Conservation (phyloP, 331 rosid species). For the Arachis monticola region DNA sequence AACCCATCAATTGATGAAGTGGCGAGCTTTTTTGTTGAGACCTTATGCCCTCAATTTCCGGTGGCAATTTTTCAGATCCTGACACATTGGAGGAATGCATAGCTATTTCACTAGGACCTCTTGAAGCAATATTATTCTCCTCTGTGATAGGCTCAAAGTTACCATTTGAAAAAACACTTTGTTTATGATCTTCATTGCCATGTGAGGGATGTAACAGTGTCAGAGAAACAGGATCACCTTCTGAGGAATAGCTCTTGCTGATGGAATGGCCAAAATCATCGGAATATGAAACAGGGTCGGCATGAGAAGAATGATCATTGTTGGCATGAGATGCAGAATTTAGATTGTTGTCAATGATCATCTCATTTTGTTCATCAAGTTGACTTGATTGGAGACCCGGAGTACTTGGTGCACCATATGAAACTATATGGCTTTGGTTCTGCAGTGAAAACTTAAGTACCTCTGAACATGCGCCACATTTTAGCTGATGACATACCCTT, state of each 20-base stretch:
- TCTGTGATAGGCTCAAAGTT: constrained; percentile 38
- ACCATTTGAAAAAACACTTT: constrained; percentile 29
- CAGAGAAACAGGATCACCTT: constrained; percentile 47
- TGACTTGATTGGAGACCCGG: constrained; percentile 52
- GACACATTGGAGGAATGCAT: constrained; percentile 39
- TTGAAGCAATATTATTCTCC: constrained; percentile 41
- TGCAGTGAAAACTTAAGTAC: constrained; percentile 74
- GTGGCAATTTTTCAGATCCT: constrained; percentile 38
- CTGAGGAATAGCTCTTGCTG: constrained; percentile 64
- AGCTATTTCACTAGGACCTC: constrained; percentile 43
- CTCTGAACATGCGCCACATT: constrained; percentile 84
- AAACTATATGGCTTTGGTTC: constrained; percentile 61
- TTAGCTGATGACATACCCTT: constrained; percentile 64
- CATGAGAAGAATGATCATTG: not conserved
- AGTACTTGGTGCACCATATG: constrained; percentile 49
- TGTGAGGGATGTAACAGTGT: constrained; percentile 40
- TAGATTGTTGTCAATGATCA: constrained; percentile 34
- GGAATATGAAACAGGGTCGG: constrained; percentile 57
- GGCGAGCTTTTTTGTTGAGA: constrained; percentile 54
- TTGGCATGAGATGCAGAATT: constrained; percentile 27
- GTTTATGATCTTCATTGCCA: constrained; percentile 28
- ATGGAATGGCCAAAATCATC: constrained; percentile 62
- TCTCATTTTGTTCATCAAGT: constrained; percentile 41
- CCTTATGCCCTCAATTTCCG: constrained; percentile 45
- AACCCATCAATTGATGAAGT: constrained; percentile 94